Evolutionary conservation across 768 basidiomycete genomes (phyloP).

Genomic region (Agrocybe pediades): DNA sequence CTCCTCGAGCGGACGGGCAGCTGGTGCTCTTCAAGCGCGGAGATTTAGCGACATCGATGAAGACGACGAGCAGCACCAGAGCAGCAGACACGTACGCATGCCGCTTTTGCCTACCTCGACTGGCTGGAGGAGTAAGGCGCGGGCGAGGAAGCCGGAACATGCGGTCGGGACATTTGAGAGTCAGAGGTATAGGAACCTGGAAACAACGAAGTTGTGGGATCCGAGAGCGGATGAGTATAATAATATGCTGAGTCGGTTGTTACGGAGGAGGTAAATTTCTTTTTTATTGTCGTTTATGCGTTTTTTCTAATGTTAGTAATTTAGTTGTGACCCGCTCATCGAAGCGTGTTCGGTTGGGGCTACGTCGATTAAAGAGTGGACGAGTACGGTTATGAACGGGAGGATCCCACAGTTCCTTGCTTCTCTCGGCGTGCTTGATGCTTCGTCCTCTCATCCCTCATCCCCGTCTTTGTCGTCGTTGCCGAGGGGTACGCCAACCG

Average conservation of each 20-base stretch:
- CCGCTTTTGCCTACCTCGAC: not conserved
- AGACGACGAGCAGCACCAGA: no score
- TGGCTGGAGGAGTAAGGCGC: slow-evolving; percentile 16
- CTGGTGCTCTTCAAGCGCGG: slow-evolving; percentile 15
- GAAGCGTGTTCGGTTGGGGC: slow-evolving; percentile 42
- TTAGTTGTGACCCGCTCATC: slow-evolving; percentile 56
- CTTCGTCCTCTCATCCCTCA: no score
- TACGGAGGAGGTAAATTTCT: slow-evolving; percentile 41
- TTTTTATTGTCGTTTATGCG: not conserved
- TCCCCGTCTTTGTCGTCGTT: no score
- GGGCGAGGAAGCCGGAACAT: slow-evolving; percentile 39
- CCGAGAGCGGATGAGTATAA: slow-evolving; percentile 46
- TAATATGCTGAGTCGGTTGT: slow-evolving; percentile 40
- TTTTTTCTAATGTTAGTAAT: not conserved
- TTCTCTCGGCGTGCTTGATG: not conserved
- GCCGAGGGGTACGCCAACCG: not conserved
- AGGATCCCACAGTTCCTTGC: slow-evolving; percentile 10
- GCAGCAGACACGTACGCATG: not conserved
- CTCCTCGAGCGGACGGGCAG: slow-evolving; percentile 10
- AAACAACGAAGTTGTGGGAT: slow-evolving; percentile 53
- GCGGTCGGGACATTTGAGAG: slow-evolving; percentile 77
- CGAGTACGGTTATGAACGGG: slow-evolving; percentile 38
- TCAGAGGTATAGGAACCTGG: slow-evolving; percentile 68
- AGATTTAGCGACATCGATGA: slow-evolving; percentile 10
- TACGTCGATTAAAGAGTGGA: slow-evolving; percentile 48